These are phyloP conservation scores for Funneliformis geosporum DNA, from an alignment of 192 early-diverging fungal species.

Conservation along the genomic window DNA sequence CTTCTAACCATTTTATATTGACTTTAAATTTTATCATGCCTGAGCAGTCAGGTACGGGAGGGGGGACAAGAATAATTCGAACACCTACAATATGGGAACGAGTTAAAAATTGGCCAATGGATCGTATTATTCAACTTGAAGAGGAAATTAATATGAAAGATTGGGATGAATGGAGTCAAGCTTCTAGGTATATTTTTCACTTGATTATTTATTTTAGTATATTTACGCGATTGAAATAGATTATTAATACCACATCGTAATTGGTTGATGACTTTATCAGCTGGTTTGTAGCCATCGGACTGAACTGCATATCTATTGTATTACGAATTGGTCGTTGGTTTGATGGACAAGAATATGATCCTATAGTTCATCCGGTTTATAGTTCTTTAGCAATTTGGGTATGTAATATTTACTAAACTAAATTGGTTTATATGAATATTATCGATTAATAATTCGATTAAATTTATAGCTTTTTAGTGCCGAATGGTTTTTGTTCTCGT, in stretches of 20 bases:
- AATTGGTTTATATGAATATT: background rate
- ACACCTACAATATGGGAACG: background rate
- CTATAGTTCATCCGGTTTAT: conserved; percentile 3
- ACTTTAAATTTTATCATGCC: background rate
- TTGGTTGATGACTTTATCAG: conserved; percentile 28
- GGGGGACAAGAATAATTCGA: background rate
- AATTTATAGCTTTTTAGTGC: background rate
- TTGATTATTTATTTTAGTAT: background rate
- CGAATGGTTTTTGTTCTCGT: background rate
- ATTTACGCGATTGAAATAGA: background rate
- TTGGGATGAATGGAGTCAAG: background rate
- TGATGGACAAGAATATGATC: conserved; percentile 34
- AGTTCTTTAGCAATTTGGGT: background rate
- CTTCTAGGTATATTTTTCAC: background rate
- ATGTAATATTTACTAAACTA: background rate
- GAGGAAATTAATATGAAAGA: background rate
- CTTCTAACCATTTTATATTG: background rate
- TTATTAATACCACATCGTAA: background rate
- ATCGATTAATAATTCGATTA: background rate
- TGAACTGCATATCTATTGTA: conserved; percentile 34
- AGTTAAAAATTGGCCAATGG: background rate
- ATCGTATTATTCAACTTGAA: background rate
- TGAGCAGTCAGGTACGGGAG: background rate
- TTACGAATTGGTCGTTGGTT: conserved; percentile 43
- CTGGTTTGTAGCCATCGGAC: conserved; percentile 34